phyloP scores from a whole-genome alignment of 164 flowering plant genomes.

The Warburgia ugandensis region DNA sequence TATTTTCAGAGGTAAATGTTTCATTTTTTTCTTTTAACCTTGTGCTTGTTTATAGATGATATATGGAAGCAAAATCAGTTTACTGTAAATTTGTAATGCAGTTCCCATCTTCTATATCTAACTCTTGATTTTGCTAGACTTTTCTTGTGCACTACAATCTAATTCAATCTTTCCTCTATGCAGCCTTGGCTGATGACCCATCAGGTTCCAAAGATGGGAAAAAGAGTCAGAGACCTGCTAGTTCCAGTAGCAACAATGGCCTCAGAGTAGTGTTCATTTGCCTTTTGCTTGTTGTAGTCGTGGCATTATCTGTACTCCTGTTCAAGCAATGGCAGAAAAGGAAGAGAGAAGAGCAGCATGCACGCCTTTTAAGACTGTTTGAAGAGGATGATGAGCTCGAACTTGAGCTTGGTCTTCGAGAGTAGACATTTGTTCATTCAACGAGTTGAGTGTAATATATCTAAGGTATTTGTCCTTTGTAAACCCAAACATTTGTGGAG shows the following conservation, averaged over 20 bases:
- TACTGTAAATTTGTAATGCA: neutral
- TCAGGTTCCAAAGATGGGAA: conserved; percentile 28
- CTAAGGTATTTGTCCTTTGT: conserved; percentile 19
- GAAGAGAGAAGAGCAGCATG: conserved; percentile 83
- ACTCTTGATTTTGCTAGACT: neutral
- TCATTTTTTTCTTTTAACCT: no score
- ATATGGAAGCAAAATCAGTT: neutral
- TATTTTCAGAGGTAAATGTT: no score
- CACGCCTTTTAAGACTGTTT: conserved; percentile 77
- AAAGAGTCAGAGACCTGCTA: conserved; percentile 18
- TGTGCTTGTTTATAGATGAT: no score
- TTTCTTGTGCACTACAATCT: neutral
- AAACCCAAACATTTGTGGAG: neutral
- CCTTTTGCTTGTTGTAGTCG: conserved; percentile 36
- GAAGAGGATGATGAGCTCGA: conserved; percentile 95
- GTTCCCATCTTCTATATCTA: no score
- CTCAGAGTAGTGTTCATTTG: conserved; percentile 33
- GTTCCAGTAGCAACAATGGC: conserved; percentile 30
- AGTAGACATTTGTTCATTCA: conserved; percentile 23
- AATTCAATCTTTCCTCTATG: neutral
- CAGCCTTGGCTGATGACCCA: conserved; percentile 51
- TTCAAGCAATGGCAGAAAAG: conserved; percentile 81
- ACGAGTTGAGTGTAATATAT: conserved; percentile 6
- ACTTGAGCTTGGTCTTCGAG: conserved; percentile 83
- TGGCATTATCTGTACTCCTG: conserved; percentile 37